phyloP scores from a whole-genome alignment of 108 stramenopile species.

The Pseudonitzschia delicatissima region DNA sequence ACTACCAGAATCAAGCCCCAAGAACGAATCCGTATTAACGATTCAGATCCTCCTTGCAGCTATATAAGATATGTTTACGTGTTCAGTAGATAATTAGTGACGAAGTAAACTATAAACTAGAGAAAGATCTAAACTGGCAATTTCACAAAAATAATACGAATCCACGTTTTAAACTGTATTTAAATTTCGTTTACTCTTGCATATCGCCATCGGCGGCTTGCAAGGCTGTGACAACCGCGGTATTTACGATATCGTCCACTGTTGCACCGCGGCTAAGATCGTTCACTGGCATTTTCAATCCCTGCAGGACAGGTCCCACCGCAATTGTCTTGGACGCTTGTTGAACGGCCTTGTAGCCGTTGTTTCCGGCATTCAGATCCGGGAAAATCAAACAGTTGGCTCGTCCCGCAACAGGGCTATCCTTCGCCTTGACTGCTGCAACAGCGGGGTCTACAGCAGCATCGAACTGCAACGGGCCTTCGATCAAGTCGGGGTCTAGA shows the following conservation, averaged over 20 bases:
- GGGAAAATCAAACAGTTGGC: conserved; percentile 37
- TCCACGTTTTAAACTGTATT: too few species aligned
- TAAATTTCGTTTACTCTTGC: too few species aligned
- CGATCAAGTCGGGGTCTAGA: conserved; percentile 24
- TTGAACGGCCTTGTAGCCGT: conserved; percentile 44
- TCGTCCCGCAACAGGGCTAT: conserved; percentile 28
- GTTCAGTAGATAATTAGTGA: too few species aligned
- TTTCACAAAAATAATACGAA: too few species aligned
- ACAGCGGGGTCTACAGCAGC: conserved; percentile 38
- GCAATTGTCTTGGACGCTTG: conserved; percentile 32
- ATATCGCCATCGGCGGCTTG: conserved; percentile 18
- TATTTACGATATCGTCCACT: conserved; percentile 49
- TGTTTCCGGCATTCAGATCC: conserved; percentile 43
- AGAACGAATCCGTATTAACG: too few species aligned
- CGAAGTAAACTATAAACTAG: too few species aligned
- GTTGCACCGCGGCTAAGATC: conserved; percentile 35
- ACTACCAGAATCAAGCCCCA: too few species aligned
- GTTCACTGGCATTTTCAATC: conserved; percentile 37
- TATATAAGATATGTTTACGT: too few species aligned
- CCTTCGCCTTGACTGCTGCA: conserved; percentile 34
- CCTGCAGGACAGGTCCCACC: conserved; percentile 46
- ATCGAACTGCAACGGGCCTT: conserved; percentile 46
- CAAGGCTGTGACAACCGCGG: conserved; percentile 38
- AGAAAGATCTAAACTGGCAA: too few species aligned
- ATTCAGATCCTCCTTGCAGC: too few species aligned